Evolutionary conservation across 768 basidiomycete genomes (phyloP).

Genomic region (Pisolithus albus): DNA sequence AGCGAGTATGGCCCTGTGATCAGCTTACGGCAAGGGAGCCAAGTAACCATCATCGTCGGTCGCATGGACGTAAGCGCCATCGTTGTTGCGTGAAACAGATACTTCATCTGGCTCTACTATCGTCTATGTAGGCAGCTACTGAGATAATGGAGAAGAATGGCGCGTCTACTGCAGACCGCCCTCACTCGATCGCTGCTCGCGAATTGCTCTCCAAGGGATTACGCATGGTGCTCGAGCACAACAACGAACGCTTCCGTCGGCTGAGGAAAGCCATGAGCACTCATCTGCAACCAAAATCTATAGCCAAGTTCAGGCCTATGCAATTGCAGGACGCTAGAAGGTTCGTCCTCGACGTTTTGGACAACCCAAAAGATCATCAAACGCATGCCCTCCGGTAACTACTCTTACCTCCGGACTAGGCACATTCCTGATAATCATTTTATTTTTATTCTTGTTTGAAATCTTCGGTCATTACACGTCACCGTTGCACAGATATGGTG

Average conservation of each 20-base stretch:
- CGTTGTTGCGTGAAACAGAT: not conserved
- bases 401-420: conserved; percentile 18
- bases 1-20: conserved; percentile 55
- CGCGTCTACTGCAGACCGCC: conserved; percentile 41
- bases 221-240: conserved; percentile 43
- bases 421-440: not conserved
- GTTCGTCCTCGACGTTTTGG: conserved; percentile 23
- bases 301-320: conserved; percentile 37
- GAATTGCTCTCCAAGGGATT: conserved; percentile 48
- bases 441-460: too few species aligned
- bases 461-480: not conserved
- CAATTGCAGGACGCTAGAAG: conserved; percentile 30
- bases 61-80: conserved; percentile 14
- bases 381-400: conserved; percentile 42
- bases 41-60: conserved; percentile 14
- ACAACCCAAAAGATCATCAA: conserved; percentile 29
- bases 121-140: conserved; percentile 35
- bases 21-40: conserved; percentile 41
- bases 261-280: conserved; percentile 48
- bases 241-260: conserved; percentile 49
- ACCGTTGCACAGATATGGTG: conserved; percentile 16
- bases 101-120: not conserved
- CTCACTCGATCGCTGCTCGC: conserved; percentile 43
- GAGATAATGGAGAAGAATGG: conserved; percentile 60
- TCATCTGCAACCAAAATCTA: conserved; percentile 43